Percentiles rank a stretch among this genome's conserved stretches.
Conservation (phyloP, 1,139 yeast genomes). For the Yamadazyma triangularis region DNA sequence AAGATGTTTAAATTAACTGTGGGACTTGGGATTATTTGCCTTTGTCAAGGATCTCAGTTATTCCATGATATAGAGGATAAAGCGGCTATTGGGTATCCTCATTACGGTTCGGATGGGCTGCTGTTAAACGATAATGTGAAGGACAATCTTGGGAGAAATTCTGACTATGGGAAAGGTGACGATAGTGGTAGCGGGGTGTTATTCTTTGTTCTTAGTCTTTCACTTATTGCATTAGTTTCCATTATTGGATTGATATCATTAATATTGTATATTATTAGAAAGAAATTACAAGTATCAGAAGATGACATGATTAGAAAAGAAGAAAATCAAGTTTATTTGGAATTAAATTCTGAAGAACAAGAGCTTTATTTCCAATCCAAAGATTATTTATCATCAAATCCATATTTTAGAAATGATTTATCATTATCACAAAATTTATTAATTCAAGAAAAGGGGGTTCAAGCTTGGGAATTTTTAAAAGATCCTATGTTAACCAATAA, state of each 20-base stretch:
- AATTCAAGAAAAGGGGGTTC: conserved; percentile 88
- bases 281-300: conserved; percentile 24
- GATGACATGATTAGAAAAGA: conserved; percentile 61
- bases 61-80: background rate
- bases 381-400: conserved; percentile 51
- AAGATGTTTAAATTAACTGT: background rate
- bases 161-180: too few species aligned
- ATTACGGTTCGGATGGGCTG: background rate
- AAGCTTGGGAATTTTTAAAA: conserved; percentile 89
- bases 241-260: conserved; percentile 4
- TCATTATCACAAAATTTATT: conserved; percentile 49
- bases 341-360: conserved; percentile 66
- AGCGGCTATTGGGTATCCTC: background rate
- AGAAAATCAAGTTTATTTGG: conserved; percentile 56
- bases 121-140: background rate
- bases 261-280: conserved; percentile 9
- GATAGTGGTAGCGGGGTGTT: too few species aligned
- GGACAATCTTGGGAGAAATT: background rate
- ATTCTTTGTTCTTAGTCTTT: background rate
- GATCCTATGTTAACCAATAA: conserved; percentile 58
- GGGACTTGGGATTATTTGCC: background rate
- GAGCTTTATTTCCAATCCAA: conserved; percentile 74
- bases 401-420: conserved; percentile 44
- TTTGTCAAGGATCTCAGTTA: background rate
- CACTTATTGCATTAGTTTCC: background rate